Evolutionary conservation across 495 filamentous ascomycete species (phyloP).

Genomic region (Talaromyces ruber): DNA sequence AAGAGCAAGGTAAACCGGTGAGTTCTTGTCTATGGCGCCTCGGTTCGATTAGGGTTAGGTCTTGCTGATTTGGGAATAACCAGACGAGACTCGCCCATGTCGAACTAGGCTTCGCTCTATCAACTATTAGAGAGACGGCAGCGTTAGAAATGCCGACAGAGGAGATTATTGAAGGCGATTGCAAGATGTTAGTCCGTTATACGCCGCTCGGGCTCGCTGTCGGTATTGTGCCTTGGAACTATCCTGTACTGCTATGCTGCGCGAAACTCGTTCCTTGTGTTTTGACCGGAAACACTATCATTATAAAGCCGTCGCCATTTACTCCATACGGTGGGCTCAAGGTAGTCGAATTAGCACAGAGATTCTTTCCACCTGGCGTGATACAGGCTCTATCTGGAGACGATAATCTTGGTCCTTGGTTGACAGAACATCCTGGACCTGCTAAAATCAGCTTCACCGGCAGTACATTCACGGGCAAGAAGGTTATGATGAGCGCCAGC

Average conservation of each 20-base stretch:
- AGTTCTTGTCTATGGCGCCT: constrained; percentile 8
- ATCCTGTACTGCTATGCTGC: constrained; percentile 41
- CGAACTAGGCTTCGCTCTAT: too few relatives aligned
- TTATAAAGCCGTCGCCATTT: constrained; percentile 55
- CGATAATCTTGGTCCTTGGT: constrained; percentile 52
- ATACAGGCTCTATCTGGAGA: constrained; percentile 60
- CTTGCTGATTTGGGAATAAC: not conserved
- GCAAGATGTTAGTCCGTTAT: constrained; percentile 40
- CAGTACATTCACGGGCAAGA: constrained; percentile 55
- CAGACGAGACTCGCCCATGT: too few relatives aligned
- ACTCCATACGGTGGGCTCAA: constrained; percentile 63
- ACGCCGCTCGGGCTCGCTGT: constrained; percentile 41
- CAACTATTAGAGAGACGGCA: constrained; percentile 10
- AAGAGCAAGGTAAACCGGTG: constrained; percentile 51
- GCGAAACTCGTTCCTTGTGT: constrained; percentile 48
- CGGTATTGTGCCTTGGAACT: constrained; percentile 55
- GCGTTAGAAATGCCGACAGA: constrained; percentile 17
- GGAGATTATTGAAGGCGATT: constrained; percentile 38
- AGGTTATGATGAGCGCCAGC: constrained; percentile 51
- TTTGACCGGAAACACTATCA: constrained; percentile 52
- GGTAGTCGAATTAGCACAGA: constrained; percentile 51
- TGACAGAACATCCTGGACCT: constrained; percentile 50
- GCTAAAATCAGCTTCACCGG: constrained; percentile 66
- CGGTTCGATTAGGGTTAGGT: not conserved
- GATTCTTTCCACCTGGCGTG: constrained; percentile 57